Evolutionary conservation across 495 filamentous ascomycete genomes (phyloP), one percentile per base, ranked within the genome.

Genomic region (Talaromyces trachyspermus): DNA sequence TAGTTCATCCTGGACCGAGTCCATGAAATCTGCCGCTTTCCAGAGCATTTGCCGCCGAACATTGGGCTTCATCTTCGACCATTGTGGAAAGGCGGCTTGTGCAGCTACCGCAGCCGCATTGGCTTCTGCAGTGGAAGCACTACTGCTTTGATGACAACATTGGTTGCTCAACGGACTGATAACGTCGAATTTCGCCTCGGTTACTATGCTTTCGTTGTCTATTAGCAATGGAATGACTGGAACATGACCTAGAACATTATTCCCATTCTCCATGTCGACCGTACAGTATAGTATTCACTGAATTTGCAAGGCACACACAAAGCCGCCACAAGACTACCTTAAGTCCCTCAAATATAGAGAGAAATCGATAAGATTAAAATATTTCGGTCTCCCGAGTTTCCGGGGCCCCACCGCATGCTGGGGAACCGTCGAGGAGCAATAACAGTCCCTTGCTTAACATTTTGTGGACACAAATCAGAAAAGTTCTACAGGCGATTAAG

Each of bases 11-110:
- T 65, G 66, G 14, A 82, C 72, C 22, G 61, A 60, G 7, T 72
- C 68, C 52, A 95, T 70, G 49, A 89, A 66, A 17, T 84, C 79
- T 15, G 85, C 83, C 19, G 81, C 83, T 55, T 79, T 82, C 41
- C 82, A 62, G 44, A 95, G 64, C 52, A 95, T 78, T 51, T 85
- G 76, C 37, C 86, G 80, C 22, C 86, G 84, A 29, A 68, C 54
- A 24, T 69, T 63, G 9, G 83, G 76, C 40, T 76, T 77, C 2
- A 75, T 76, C 43, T 78, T 72, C 49, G 70, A 70, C 89, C 89
- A 95, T 50, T 75, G 60, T 35, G 74, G 75, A 61, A 88, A 84
- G 4, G 89, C 89, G 7, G 70, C 71, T 14, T 74, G 63, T 0
- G 85, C 84, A 0, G 43, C 18, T 7, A 69, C 57, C 12, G 81